Percentiles rank a stretch among this genome's conserved stretches.
These are phyloP conservation scores for Pythium diclinum DNA, from an alignment of 352 stramenopile genomes.

Conservation along the genomic window DNA sequence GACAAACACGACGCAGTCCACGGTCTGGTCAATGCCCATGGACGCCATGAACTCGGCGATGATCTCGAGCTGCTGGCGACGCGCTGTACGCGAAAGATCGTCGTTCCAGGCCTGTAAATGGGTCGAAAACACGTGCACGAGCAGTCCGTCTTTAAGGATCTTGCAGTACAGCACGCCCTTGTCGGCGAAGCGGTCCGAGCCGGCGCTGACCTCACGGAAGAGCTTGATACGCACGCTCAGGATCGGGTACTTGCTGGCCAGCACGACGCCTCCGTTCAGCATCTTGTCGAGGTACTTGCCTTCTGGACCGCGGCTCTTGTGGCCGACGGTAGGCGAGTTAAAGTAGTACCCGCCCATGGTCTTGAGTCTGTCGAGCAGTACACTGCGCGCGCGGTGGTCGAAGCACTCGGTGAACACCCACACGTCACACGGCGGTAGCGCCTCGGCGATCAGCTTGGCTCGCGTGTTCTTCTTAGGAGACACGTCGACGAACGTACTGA, in stretches of 20 bases:
- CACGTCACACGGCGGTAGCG: slow-evolving; percentile 62
- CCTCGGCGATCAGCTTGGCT: slow-evolving; percentile 61
- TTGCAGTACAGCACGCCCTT: slow-evolving; percentile 82
- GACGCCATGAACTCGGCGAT: slow-evolving; percentile 49
- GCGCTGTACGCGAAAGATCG: slow-evolving; percentile 44
- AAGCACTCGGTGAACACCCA: slow-evolving; percentile 83
- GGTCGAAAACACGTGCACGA: slow-evolving; percentile 73
- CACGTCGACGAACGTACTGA: slow-evolving; percentile 65
- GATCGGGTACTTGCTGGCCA: slow-evolving; percentile 75
- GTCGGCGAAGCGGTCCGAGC: slow-evolving; percentile 65
- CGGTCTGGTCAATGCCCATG: slow-evolving; percentile 55
- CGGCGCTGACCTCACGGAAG: slow-evolving; percentile 59
- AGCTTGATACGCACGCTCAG: slow-evolving; percentile 67
- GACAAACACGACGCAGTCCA: slow-evolving; percentile 60
- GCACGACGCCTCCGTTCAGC: slow-evolving; percentile 66
- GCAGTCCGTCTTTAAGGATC: slow-evolving; percentile 67
- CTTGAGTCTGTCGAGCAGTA: slow-evolving; percentile 65
- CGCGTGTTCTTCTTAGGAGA: slow-evolving; percentile 78
- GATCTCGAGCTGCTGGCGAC: slow-evolving; percentile 66
- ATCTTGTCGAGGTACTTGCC: slow-evolving; percentile 61
- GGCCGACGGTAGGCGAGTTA: slow-evolving; percentile 65
- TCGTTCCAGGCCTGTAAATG: slow-evolving; percentile 82
- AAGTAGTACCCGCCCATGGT: slow-evolving; percentile 64
- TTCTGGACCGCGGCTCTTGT: slow-evolving; percentile 51
- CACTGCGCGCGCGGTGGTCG: slow-evolving; percentile 60